Evolutionary conservation across 345 rosid genomes (phyloP), one percentile per base, ranked within the genome.

Genomic region (Salix udensis): DNA sequence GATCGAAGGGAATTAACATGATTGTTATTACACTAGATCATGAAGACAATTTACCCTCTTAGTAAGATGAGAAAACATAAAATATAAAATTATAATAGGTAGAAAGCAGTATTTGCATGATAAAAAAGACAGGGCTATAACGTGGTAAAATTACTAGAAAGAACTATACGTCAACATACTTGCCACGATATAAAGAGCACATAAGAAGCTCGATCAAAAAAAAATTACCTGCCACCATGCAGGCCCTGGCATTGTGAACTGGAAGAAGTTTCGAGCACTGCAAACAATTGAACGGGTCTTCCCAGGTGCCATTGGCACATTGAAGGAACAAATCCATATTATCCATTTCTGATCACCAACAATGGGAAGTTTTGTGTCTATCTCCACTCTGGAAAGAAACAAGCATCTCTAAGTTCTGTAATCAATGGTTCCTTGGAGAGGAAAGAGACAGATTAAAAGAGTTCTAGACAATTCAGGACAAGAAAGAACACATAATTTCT

Each of bases 321-420:
- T 93, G 85, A 96, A 93, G 68, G 99, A 96, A 81, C 98, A 93
- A 64, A 96, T 93, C 99, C 99, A 96, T 77, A 96, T 92, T 11
- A 83, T 79, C 98, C 99, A 96, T 72, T 93, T 92, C 82, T 93
- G 87, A 67, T 89, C 94, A 77, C 99, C 97, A 0, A 87, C 82
- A 36, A 96, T 67, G 6, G 98, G 97, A 73, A 93, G 89, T 81
- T 89, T 96, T 3, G 96, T 89, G 80, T 92, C 98, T 74, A 96
- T 89, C 88, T 96, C 99, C 74, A 96, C 75, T 78, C 98, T 96
- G 87, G 39, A 79, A 72, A 61, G 64, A 68, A 16, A 76, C 10
- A 46, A 48, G 34, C 19, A 50, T 12, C 19, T 76, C 69, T 53
- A 53, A 76, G 65, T 46, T 53, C 11, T 58, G 18, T 52, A 70